These are phyloP conservation scores for Porodaedalea pini DNA, from an alignment of 1,284 basidiomycete genomes.

Conservation along the genomic window DNA sequence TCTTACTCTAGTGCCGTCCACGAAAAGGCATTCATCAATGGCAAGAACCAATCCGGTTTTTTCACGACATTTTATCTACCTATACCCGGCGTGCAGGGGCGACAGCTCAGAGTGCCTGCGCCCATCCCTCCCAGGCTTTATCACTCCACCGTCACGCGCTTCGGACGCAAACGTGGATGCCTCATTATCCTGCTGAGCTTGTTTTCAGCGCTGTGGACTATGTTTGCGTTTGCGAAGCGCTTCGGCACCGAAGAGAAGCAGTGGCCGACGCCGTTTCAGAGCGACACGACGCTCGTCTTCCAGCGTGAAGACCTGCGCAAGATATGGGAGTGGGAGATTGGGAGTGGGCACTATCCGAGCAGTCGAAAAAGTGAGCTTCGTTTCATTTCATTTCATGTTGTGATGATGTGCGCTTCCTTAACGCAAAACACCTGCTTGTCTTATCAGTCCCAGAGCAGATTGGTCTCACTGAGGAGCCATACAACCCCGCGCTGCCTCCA, in stretches of 20 bases:
- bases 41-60: slow-evolving; percentile 51
- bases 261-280: slow-evolving; percentile 67
- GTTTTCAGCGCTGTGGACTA: slow-evolving; percentile 45
- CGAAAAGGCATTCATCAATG: slow-evolving; percentile 49
- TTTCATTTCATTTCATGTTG: neutral
- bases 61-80: slow-evolving; percentile 55
- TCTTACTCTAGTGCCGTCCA: slow-evolving; percentile 58
- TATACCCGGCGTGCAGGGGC: slow-evolving; percentile 53
- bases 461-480: slow-evolving; percentile 50
- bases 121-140: slow-evolving; percentile 65
- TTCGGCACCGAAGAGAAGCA: slow-evolving; percentile 54
- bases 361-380: slow-evolving; percentile 59
- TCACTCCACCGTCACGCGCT: slow-evolving; percentile 52
- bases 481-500: slow-evolving; percentile 72
- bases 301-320: slow-evolving; percentile 72
- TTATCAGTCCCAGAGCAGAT: slow-evolving; percentile 69
- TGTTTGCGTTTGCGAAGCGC: slow-evolving; percentile 57
- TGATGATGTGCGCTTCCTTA: neutral
- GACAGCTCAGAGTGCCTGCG: slow-evolving; percentile 49
- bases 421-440: neutral
- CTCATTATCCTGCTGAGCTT: slow-evolving; percentile 47
- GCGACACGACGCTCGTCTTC: slow-evolving; percentile 75
- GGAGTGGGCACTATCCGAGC: slow-evolving; percentile 88
- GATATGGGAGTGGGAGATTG: slow-evolving; percentile 93
- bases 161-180: slow-evolving; percentile 54